These are phyloP conservation scores for Diaporthe caulivora DNA, from an alignment of 2,329 filamentous ascomycete genomes.

Conservation along the genomic window DNA sequence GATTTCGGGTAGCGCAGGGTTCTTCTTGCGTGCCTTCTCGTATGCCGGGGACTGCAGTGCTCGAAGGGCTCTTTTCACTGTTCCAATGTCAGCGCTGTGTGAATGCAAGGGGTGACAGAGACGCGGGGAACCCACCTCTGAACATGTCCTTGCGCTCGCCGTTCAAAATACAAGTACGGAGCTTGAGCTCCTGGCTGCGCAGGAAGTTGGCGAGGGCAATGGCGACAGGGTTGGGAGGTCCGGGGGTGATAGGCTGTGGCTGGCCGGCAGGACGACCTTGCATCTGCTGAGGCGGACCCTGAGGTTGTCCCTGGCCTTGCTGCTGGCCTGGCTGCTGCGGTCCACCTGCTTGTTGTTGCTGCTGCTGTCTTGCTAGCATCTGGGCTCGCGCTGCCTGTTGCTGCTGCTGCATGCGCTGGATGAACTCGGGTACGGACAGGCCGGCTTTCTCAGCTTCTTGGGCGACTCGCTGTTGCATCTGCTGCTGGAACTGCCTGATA, in stretches of 20 bases:
- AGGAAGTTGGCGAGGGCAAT: constrained; percentile 92
- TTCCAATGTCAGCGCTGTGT: constrained; percentile 40
- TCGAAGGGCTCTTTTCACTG: constrained; percentile 95
- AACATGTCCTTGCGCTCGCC: constrained; percentile 99
- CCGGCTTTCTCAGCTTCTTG: constrained; percentile 87
- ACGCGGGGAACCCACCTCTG: constrained; percentile 70
- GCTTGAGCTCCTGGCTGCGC: constrained; percentile 85
- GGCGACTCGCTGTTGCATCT: constrained; percentile 82
- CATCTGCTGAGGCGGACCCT: constrained; percentile 51
- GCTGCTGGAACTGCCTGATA: constrained; percentile 50
- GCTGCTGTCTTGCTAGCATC: constrained; percentile 49
- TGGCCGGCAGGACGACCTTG: constrained; percentile 60
- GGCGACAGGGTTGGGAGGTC: constrained; percentile 89
- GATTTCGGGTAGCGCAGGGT: constrained; percentile 88
- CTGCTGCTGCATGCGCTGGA: constrained; percentile 74
- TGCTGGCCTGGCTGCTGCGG: constrained; percentile 47
- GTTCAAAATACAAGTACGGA: constrained; percentile 90
- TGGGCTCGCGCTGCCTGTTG: constrained; percentile 64
- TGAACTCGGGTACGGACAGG: constrained; percentile 87
- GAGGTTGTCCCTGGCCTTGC: constrained; percentile 49
- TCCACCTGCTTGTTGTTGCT: constrained; percentile 46
- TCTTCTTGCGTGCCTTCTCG: constrained; percentile 89
- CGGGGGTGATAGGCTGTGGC: constrained; percentile 77
- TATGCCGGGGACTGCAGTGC: constrained; percentile 91
- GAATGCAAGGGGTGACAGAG: neutral